Base-by-base conservation (phyloP, 257 asterid genomes). In the Solanum lignicaule region DNA sequence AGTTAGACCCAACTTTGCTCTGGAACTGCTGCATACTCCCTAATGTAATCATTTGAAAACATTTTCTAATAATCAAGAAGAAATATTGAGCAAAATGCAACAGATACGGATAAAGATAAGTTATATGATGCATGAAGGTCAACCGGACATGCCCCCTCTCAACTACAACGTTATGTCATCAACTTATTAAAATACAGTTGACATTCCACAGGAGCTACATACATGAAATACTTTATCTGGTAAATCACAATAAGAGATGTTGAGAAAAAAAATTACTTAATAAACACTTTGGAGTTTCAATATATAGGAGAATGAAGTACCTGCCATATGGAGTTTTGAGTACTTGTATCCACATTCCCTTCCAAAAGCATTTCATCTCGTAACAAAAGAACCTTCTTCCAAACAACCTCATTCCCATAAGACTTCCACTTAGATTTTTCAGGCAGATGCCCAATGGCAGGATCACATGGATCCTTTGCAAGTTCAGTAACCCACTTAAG, bases 341-440 rank as follows among this genome's bases (percentile, higher is more conserved):
- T 86, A 89, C 89, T 90, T 52, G 92, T 83, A 90, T 92, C 95
- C 4, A 62, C 88, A 85, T 92, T 90, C 90, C 83, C 89, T 86
- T 89, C 89, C 91, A 86, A 86, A 84, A 88, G 90, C 96, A 94
- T 88, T 25, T 87, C 90, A 81, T 92, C 94, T 78, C 98, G 97
- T 90, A 89, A 92, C 91, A 88, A 71, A 85, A 97, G 90, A 90
- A 92, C 87, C 92, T 93, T 94, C 93, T 94, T 97, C 98, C 98
- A 96, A 21, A 79, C 85, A 87, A 86, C 76, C 72, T 96, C 96
- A 83, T 46, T 87, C 46, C 96, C 93, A 69, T 91, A 90, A 82
- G 58, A 29, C 89, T 94, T 97, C 99, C 99, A 97, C 89, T 92
- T 94, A 25, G 91, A 91, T 76, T 86, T 91, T 68, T 93, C 94